A percentile compares a stretch with the other conserved stretches of the same genome.
Evolutionary conservation across 768 basidiomycete species (phyloP).

Genomic region (Glaciozyma martinii): DNA sequence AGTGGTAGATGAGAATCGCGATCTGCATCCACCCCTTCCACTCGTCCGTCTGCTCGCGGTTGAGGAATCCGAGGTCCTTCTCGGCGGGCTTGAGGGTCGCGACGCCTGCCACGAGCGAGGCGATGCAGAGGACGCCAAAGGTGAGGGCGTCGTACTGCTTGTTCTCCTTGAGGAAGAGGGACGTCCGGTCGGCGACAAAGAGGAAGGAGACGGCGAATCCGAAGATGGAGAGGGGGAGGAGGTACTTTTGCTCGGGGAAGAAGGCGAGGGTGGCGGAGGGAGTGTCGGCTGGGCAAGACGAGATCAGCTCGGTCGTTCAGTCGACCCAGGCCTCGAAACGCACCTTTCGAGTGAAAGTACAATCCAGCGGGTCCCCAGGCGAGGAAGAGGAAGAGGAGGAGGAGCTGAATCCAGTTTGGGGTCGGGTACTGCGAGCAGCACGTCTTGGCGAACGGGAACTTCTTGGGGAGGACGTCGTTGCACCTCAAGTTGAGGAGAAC

Average conservation of each 20-base stretch:
- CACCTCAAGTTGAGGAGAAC: conserved; percentile 72
- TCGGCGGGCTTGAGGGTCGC: conserved; percentile 57
- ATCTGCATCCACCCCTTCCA: conserved; percentile 99
- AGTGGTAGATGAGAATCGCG: conserved; percentile 85
- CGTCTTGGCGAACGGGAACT: conserved; percentile 56
- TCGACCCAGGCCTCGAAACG: conserved; percentile 13
- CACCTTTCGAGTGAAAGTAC: conserved; percentile 38
- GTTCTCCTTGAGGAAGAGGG: conserved; percentile 79
- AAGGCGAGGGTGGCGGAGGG: conserved; percentile 28
- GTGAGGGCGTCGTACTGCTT: conserved; percentile 66
- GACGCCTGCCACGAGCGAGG: conserved; percentile 53
- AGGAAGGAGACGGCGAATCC: conserved; percentile 60
- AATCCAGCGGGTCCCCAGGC: conserved; percentile 49
- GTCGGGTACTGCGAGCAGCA: conserved; percentile 71
- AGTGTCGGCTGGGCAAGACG: conserved; percentile 17
- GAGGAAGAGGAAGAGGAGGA: conserved; percentile 48
- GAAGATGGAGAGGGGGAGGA: conserved; percentile 52
- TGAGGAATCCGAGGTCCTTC: conserved; percentile 78
- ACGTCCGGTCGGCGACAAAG: conserved; percentile 74
- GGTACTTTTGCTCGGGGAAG: conserved; percentile 41
- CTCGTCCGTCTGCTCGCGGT: conserved; percentile 87
- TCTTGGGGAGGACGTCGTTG: conserved; percentile 59
- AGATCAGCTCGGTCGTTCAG: not conserved
- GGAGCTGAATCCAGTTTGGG: conserved; percentile 51
- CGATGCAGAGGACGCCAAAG: conserved; percentile 54